A percentile compares a stretch with the other conserved stretches of the same genome.
These are phyloP conservation scores for Thamnidium elegans DNA, from an alignment of 192 early-diverging fungal genomes.

Conservation along the genomic window DNA sequence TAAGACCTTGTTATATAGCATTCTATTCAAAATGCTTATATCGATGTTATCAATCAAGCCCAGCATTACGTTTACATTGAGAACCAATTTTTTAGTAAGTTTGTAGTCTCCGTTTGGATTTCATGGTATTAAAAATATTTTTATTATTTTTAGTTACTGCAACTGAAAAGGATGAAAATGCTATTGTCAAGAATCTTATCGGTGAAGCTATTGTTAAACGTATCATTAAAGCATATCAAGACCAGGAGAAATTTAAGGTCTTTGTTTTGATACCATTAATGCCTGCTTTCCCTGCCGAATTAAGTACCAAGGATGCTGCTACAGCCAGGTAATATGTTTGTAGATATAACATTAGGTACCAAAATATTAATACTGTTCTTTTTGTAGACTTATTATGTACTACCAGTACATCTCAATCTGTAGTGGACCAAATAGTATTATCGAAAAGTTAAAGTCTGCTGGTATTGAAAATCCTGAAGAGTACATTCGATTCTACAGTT, in stretches of 20 bases:
- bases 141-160: slow-evolving; percentile 43
- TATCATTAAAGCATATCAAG: slow-evolving; percentile 64
- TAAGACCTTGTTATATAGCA: slow-evolving; percentile 22
- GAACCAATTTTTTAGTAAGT: slow-evolving; percentile 85
- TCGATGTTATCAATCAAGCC: slow-evolving; percentile 63
- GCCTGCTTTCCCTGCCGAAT: slow-evolving; percentile 85
- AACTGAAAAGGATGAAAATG: slow-evolving; percentile 36
- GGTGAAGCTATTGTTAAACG: slow-evolving; percentile 79
- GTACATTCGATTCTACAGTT: slow-evolving; percentile 76
- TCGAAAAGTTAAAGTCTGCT: slow-evolving; percentile 48
- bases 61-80: slow-evolving; percentile 88
- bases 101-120: not conserved
- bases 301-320: slow-evolving; percentile 68
- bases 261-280: slow-evolving; percentile 83
- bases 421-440: slow-evolving; percentile 70
- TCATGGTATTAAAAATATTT: not conserved
- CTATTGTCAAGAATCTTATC: slow-evolving; percentile 75
- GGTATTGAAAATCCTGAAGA: slow-evolving; percentile 51
- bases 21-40: slow-evolving; percentile 82
- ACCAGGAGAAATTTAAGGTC: slow-evolving; percentile 69
- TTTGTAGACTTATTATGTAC: slow-evolving; percentile 62
- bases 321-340: slow-evolving; percentile 46
- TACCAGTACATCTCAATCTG: slow-evolving; percentile 79
- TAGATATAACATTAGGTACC: not conserved
- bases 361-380: not conserved